Percentiles rank a stretch among this genome's conserved stretches.
These are phyloP conservation scores for Schwanniomyces sp. DNA, from an alignment of 805 yeast genomes.

Conservation along the genomic window DNA sequence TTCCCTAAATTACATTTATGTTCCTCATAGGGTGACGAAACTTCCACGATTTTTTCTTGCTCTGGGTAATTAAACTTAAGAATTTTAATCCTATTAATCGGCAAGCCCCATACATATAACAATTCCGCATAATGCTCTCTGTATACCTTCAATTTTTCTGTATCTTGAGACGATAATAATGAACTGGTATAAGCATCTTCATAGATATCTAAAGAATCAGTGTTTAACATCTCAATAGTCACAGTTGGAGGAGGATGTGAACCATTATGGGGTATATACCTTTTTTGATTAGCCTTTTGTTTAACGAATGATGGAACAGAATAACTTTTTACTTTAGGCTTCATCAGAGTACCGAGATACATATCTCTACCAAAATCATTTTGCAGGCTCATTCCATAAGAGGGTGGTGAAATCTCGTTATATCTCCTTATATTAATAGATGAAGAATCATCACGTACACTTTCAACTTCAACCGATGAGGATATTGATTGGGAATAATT, in stretches of 20 bases:
- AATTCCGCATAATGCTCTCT: conserved; percentile 76
- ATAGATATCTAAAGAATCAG: conserved; percentile 42
- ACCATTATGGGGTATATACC: conserved; percentile 8
- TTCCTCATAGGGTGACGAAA: conserved; percentile 24
- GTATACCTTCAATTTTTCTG: conserved; percentile 37
- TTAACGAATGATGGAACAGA: background rate
- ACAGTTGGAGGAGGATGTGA: conserved; percentile 29
- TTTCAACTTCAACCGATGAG: conserved; percentile 14
- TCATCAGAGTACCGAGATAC: background rate
- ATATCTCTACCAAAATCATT: conserved; percentile 3
- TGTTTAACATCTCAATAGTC: conserved; percentile 47
- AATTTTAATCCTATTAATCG: conserved; percentile 75
- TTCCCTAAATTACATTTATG: conserved; percentile 37
- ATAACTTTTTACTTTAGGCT: background rate
- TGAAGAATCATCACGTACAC: conserved; percentile 10
- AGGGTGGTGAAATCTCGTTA: background rate
- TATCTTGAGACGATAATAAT: conserved; percentile 40
- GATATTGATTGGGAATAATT: conserved; percentile 15
- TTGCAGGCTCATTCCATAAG: background rate
- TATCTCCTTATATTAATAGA: background rate
- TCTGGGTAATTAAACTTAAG: conserved; percentile 61
- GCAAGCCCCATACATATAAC: conserved; percentile 79
- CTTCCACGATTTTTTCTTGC: conserved; percentile 2
- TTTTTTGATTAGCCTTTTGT: background rate
- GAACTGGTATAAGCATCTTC: conserved; percentile 42